Evolutionary conservation across 345 rosid species (phyloP), one percentile per base, ranked within the genome.

Genomic region (Anacardium occidentale): DNA sequence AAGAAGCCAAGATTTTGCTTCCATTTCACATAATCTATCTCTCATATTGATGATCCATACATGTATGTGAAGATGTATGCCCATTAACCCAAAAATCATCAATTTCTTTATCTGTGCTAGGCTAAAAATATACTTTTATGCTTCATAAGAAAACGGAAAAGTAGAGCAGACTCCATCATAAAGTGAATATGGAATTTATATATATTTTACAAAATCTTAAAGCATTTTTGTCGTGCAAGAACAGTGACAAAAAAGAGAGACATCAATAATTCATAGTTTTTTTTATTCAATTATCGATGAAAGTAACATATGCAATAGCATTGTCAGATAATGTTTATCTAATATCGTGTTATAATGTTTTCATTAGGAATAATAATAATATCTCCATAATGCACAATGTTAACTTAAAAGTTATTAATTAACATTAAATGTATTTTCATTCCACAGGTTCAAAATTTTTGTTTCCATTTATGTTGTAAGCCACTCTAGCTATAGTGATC

Each of bases 1-100:
- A 78, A 82, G 80, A 89, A 87, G 89, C 76, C 75, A 86, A 81
- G 81, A 76, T 76, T 75, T 89, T 93, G 95, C 98, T 93, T 93
- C 89, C 86, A 88, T 77, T 84, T 89, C 88, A 93, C 92, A 89
- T 91, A 79, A 93, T 82, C 84, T 26, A 54, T 72, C 83, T 80
- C 79, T 62, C 75, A 58, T 48, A 75, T 65, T 65, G 56, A 65
- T 4, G 79, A 80, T 76, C 82, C 82, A 88, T 92, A 86, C 92
- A 91, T 88, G 88, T 83, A 69, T 62, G 83, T 82, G 77, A 89
- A 93, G 92, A 83, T 70, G 83, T 50, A 82, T 75, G 52, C 55
- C 71, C 52, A 82, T 60, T 75, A 77, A 70, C 51, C 71, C 32
- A 29, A 74, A 75, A 68, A 65, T 71, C 72, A 76, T 63, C 25